A percentile compares a stretch with the other conserved stretches of the same genome.
These are phyloP conservation scores for Filobasidium wieringae DNA, from an alignment of 768 basidiomycete species.

Conservation along the genomic window DNA sequence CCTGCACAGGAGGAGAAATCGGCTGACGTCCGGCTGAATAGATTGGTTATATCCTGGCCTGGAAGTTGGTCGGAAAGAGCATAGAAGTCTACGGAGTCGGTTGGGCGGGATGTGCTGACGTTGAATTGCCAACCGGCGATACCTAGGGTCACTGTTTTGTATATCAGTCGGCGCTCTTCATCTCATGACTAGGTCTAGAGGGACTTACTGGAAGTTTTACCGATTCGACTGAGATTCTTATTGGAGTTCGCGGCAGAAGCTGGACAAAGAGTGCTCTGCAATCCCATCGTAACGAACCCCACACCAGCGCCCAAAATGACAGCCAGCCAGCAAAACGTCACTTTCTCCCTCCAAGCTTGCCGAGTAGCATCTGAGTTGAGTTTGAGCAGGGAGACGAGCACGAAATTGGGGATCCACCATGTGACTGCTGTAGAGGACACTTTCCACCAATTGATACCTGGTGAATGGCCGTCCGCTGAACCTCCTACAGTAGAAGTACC, in stretches of 20 bases:
- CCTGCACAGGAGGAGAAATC: constrained; percentile 56
- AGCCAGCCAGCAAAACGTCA: constrained; percentile 81
- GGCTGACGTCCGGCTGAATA: constrained; percentile 61
- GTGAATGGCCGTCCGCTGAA: constrained; percentile 3
- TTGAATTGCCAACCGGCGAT: constrained; percentile 69
- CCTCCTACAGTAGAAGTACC: not conserved
- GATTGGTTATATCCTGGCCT: constrained; percentile 81
- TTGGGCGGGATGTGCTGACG: constrained; percentile 49
- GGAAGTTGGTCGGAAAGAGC: constrained; percentile 47
- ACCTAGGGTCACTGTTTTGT: constrained; percentile 52
- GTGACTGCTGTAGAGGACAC: constrained; percentile 67
- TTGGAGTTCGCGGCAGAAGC: constrained; percentile 30
- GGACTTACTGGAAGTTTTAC: not conserved
- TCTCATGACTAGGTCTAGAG: not conserved
- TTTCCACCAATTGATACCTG: constrained; percentile 53
- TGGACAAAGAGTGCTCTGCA: constrained; percentile 86
- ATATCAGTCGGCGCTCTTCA: not conserved
- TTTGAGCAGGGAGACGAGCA: constrained; percentile 55
- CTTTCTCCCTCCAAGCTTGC: constrained; percentile 97
- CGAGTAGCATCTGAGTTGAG: constrained; percentile 65
- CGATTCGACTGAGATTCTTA: constrained; percentile 16
- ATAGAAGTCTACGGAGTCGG: constrained; percentile 50
- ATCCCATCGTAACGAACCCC: constrained; percentile 87
- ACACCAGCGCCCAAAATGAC: constrained; percentile 61
- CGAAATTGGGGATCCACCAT: constrained; percentile 76